phyloP scores from a whole-genome alignment of 768 basidiomycete genomes.

The Mycena rosella region DNA sequence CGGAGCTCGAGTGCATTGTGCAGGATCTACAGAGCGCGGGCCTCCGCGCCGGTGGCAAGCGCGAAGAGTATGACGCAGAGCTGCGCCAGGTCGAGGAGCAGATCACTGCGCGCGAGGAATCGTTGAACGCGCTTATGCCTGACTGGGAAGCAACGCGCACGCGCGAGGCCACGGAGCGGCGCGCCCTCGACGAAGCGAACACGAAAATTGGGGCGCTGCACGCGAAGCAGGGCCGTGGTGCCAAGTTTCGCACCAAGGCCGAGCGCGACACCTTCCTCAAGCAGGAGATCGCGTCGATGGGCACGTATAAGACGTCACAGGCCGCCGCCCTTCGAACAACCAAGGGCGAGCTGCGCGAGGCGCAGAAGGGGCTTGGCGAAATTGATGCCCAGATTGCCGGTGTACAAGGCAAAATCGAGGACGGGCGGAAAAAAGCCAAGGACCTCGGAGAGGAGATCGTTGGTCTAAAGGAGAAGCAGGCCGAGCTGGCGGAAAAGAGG shows the following conservation, averaged over 20 bases:
- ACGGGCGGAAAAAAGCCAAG: slow-evolving; percentile 68
- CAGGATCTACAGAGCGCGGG: slow-evolving; percentile 80
- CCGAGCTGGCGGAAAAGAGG: slow-evolving; percentile 79
- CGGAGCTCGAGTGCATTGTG: slow-evolving; percentile 88
- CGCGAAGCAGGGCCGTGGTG: slow-evolving; percentile 90
- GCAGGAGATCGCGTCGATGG: slow-evolving; percentile 82
- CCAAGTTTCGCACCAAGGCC: slow-evolving; percentile 84
- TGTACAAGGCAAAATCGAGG: slow-evolving; percentile 72
- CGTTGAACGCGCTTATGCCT: slow-evolving; percentile 75
- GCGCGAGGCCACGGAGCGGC: slow-evolving; percentile 67
- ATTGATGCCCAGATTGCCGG: slow-evolving; percentile 70
- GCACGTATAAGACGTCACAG: slow-evolving; percentile 70
- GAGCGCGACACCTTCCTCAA: slow-evolving; percentile 88
- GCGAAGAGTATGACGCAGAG: slow-evolving; percentile 74
- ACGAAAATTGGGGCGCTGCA: slow-evolving; percentile 81
- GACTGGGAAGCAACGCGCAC: slow-evolving; percentile 74
- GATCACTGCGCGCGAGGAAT: slow-evolving; percentile 72
- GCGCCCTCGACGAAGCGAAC: slow-evolving; percentile 79
- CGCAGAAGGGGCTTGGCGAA: slow-evolving; percentile 63
- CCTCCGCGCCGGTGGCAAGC: slow-evolving; percentile 72
- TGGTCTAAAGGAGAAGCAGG: slow-evolving; percentile 74
- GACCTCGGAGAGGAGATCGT: slow-evolving; percentile 73
- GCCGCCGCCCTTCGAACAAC: slow-evolving; percentile 66
- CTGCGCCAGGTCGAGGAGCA: slow-evolving; percentile 69
- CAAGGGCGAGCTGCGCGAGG: slow-evolving; percentile 61